Percentiles rank a stretch among this genome's conserved stretches.
These are phyloP conservation scores for Apiospora kogelbergensis DNA, from an alignment of 2,329 filamentous ascomycete genomes.

Conservation along the genomic window DNA sequence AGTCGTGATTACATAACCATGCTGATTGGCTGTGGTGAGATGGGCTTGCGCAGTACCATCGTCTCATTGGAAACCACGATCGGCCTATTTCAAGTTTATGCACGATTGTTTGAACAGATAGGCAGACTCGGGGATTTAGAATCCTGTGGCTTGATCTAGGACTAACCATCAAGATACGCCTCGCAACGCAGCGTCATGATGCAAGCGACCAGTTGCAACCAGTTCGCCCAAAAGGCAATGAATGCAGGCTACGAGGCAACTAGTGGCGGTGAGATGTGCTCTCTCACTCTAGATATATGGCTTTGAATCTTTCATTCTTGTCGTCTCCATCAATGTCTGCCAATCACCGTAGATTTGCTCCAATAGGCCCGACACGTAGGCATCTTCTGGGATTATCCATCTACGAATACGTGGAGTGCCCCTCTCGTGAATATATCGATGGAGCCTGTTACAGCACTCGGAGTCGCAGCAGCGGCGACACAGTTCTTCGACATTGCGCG, in stretches of 20 bases:
- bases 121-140: not conserved
- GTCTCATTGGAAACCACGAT: not conserved
- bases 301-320: not conserved
- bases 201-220: not conserved
- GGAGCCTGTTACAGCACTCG: not conserved
- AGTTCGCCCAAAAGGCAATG: not conserved
- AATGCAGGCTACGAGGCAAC: not conserved
- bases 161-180: not conserved
- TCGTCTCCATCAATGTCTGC: not conserved
- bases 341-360: not conserved
- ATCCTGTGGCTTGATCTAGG: not conserved
- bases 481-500: not conserved
- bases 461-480: not conserved
- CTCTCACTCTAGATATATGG: not conserved
- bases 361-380: accelerated
- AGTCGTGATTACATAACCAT: not conserved
- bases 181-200: not conserved
- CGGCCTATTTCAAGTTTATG: not conserved
- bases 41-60: not conserved
- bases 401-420: not conserved
- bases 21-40: not conserved
- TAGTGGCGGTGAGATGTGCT: no score
- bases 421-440: not conserved
- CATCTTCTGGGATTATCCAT: no score
- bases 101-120: not conserved